A percentile compares a stretch with the other conserved stretches of the same genome.
Evolutionary conservation across 2,329 filamentous ascomycete genomes (phyloP).

Genomic region (Epichloe elymi): DNA sequence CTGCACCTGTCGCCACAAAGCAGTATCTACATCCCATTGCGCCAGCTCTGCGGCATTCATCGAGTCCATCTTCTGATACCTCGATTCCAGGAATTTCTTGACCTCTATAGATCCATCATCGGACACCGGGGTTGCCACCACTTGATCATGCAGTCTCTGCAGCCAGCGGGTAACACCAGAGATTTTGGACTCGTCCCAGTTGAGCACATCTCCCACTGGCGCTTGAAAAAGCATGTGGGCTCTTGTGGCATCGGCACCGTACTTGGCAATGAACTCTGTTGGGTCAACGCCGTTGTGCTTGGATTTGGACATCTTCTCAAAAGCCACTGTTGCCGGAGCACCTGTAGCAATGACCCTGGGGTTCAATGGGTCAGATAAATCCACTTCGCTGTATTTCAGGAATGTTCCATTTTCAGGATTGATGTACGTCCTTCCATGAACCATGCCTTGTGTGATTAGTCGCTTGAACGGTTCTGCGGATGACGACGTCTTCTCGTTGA

Average conservation of each 20-base stretch:
- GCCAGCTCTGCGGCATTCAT: slow-evolving; percentile 20
- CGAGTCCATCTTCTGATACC: slow-evolving; percentile 15
- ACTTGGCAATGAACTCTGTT: slow-evolving; percentile 52
- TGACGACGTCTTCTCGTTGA: slow-evolving; percentile 17
- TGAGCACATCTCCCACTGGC: slow-evolving; percentile 67
- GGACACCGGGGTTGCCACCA: slow-evolving; percentile 17
- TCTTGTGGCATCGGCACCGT: slow-evolving; percentile 72
- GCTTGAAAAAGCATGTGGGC: slow-evolving; percentile 86
- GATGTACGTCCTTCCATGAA: slow-evolving; percentile 72
- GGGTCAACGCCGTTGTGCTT: slow-evolving; percentile 89
- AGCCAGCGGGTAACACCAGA: slow-evolving; percentile 74
- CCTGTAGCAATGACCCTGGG: slow-evolving; percentile 53
- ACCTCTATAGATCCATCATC: slow-evolving; percentile 10
- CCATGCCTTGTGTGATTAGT: slow-evolving; percentile 86
- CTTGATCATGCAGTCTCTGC: slow-evolving; percentile 48
- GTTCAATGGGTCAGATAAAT: slow-evolving; percentile 39
- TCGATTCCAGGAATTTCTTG: slow-evolving; percentile 25
- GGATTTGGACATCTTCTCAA: slow-evolving; percentile 91
- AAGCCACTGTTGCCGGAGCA: slow-evolving; percentile 47
- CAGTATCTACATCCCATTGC: slow-evolving; percentile 32
- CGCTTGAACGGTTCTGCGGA: slow-evolving; percentile 64
- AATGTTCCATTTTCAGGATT: slow-evolving; percentile 65
- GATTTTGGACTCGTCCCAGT: slow-evolving; percentile 81
- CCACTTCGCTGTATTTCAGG: slow-evolving; percentile 62
- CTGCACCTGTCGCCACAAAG: slow-evolving; percentile 54